phyloP scores from a whole-genome alignment of 352 stramenopile genomes.

The Pythium diclinum region DNA sequence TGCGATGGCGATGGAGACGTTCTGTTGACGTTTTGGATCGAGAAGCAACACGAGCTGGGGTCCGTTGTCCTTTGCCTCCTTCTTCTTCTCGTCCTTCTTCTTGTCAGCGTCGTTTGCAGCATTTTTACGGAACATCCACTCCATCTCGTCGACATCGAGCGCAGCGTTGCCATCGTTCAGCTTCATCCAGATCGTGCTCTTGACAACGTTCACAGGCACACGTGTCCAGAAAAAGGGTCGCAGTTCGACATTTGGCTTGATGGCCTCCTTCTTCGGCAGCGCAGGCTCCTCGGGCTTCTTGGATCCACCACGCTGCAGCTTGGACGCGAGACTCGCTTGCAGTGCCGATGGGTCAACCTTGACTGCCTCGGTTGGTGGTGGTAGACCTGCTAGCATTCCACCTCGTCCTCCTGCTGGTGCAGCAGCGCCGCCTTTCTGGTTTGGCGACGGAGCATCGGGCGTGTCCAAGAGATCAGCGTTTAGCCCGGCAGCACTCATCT shows the following conservation, averaged over 20 bases:
- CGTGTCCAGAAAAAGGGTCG: conserved; percentile 88
- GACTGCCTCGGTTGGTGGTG: conserved; percentile 59
- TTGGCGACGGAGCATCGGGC: conserved; percentile 67
- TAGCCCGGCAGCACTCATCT: conserved; percentile 79
- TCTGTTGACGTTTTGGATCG: conserved; percentile 96
- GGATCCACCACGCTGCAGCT: conserved; percentile 36
- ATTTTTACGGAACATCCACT: conserved; percentile 89
- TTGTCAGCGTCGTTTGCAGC: conserved; percentile 47
- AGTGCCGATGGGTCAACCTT: conserved; percentile 63
- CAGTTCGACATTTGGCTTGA: conserved; percentile 87
- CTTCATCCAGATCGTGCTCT: conserved; percentile 86
- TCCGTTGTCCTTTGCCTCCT: conserved; percentile 45
- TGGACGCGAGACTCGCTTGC: conserved; percentile 55
- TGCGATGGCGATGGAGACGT: conserved; percentile 97
- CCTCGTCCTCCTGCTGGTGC: conserved; percentile 10
- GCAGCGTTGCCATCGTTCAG: conserved; percentile 64
- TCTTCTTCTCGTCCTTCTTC: conserved; percentile 82
- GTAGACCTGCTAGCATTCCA: conserved; percentile 53
- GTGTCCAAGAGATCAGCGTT: conserved; percentile 66
- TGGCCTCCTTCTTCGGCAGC: conserved; percentile 81
- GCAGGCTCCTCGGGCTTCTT: conserved; percentile 67
- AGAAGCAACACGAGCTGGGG: conserved; percentile 87
- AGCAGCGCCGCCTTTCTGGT: conserved; percentile 36
- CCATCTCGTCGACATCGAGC: conserved; percentile 80
- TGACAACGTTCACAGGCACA: conserved; percentile 84